Percentiles rank a stretch among this genome's conserved stretches.
Conservation (phyloP, 2,329 filamentous ascomycete genomes). For the Fusarium sp. region DNA sequence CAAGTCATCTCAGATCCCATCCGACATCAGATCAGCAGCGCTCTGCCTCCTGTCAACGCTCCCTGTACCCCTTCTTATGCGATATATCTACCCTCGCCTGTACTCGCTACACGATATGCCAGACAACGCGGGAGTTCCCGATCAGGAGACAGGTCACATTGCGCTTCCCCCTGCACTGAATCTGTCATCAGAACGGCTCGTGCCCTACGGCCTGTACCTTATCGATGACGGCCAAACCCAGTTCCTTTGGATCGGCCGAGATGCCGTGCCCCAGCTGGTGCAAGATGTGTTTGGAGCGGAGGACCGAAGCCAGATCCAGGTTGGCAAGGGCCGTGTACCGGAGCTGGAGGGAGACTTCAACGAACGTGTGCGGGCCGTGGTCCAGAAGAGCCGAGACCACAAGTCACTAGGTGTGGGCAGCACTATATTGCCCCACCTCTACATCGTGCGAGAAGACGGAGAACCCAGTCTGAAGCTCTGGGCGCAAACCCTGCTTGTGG, state of each 20-base stretch:
- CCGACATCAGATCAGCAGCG: slow-evolving; percentile 91
- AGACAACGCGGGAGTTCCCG: slow-evolving; percentile 87
- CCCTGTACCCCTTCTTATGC: slow-evolving; percentile 88
- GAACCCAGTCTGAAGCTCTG: slow-evolving; percentile 95
- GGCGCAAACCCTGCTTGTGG: slow-evolving; percentile 95
- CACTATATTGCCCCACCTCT: slow-evolving; percentile 92
- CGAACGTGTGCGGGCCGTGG: slow-evolving; percentile 88
- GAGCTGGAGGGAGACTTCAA: slow-evolving; percentile 97
- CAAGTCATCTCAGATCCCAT: slow-evolving; percentile 93
- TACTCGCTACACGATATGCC: slow-evolving; percentile 98
- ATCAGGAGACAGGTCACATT: slow-evolving; percentile 89
- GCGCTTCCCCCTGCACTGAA: slow-evolving; percentile 87
- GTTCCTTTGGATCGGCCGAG: slow-evolving; percentile 95
- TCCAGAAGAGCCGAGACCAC: slow-evolving; percentile 93
- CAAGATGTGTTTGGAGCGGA: slow-evolving; percentile 90
- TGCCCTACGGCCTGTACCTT: slow-evolving; percentile 91
- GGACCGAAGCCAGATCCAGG: slow-evolving; percentile 85
- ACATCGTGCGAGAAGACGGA: slow-evolving; percentile 93
- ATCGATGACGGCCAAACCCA: slow-evolving; percentile 98
- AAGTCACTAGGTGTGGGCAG: slow-evolving; percentile 89
- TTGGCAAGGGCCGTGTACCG: slow-evolving; percentile 89
- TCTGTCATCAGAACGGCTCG: slow-evolving; percentile 87
- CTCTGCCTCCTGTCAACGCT: slow-evolving; percentile 95
- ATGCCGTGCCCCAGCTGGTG: slow-evolving; percentile 90
- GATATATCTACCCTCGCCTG: slow-evolving; percentile 89